Conservation (phyloP, 495 filamentous ascomycete genomes). For the Wilcoxina mikolae region DNA sequence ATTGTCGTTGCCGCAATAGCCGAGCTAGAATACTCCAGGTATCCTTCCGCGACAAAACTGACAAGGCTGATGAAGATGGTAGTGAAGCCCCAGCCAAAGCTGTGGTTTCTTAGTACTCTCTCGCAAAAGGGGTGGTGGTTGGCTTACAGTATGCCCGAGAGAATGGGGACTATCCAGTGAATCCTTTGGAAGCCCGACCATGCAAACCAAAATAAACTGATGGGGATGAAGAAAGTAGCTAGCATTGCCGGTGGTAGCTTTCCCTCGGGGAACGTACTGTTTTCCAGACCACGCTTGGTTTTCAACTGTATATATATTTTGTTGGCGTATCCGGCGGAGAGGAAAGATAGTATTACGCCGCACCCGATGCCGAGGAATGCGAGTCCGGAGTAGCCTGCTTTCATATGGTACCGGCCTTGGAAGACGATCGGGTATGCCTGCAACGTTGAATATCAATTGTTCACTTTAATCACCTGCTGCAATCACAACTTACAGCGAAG, state of each 20-base stretch:
- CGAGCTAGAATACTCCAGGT: constrained; percentile 46
- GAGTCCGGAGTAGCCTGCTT: constrained; percentile 41
- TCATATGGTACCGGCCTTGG: constrained; percentile 40
- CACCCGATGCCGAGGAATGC: constrained; percentile 45
- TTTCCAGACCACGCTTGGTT: background rate
- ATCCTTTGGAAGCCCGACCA: constrained; percentile 40
- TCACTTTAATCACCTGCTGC: background rate
- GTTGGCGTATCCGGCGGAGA: constrained; percentile 28
- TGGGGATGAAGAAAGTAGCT: constrained; percentile 37
- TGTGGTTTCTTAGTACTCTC: background rate
- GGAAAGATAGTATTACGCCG: constrained; percentile 38
- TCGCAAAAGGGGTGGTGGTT: background rate
- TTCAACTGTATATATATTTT: constrained; percentile 30
- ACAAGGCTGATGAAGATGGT: constrained; percentile 72
- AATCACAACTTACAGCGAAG: constrained; percentile 8
- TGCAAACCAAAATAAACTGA: constrained; percentile 47
- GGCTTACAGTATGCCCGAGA: constrained; percentile 42
- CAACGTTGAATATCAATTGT: background rate
- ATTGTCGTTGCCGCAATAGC: constrained; percentile 86
- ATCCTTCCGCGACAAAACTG: constrained; percentile 74
- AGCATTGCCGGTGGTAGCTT: constrained; percentile 32
- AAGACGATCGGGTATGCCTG: constrained; percentile 55
- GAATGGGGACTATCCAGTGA: constrained; percentile 41
- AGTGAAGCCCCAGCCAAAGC: constrained; percentile 50
- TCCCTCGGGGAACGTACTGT: constrained; percentile 25